Conservation (phyloP, 345 rosid genomes). For the rapeseed (Brassica napus) region DNA sequence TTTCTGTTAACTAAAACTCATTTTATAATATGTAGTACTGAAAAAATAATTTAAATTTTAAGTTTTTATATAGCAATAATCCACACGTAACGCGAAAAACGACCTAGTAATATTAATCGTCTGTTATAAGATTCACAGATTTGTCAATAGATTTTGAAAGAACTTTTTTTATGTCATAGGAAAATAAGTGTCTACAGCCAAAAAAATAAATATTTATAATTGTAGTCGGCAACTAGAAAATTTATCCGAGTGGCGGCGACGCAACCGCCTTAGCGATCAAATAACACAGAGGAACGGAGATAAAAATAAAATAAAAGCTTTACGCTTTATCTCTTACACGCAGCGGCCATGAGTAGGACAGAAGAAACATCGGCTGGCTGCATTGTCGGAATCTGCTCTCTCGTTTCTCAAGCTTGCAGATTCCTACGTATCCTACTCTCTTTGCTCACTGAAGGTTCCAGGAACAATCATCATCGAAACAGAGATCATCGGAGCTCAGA, state of each 20-base stretch:
- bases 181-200: no score
- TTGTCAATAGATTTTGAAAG: no score
- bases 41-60: no score
- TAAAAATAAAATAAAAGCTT: not conserved
- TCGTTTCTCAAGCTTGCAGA: constrained; percentile 30
- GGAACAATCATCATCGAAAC: constrained; percentile 5
- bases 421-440: constrained; percentile 34
- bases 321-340: constrained; percentile 6
- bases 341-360: constrained; percentile 28
- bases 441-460: constrained; percentile 13
- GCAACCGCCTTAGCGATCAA: constrained; percentile 10
- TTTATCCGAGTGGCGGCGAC: not conserved
- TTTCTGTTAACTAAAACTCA: no score
- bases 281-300: not conserved
- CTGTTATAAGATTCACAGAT: no score
- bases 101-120: no score
- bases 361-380: constrained; percentile 38
- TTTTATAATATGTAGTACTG: no score
- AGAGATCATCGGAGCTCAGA: constrained; percentile 7
- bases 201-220: not conserved
- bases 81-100: no score
- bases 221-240: not conserved
- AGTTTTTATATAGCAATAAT: no score
- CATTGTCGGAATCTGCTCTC: constrained; percentile 32
- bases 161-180: no score